These are phyloP conservation scores for Schizosaccharomyces octosporus DNA, from an alignment of 805 yeast species.

Conservation along the genomic window DNA sequence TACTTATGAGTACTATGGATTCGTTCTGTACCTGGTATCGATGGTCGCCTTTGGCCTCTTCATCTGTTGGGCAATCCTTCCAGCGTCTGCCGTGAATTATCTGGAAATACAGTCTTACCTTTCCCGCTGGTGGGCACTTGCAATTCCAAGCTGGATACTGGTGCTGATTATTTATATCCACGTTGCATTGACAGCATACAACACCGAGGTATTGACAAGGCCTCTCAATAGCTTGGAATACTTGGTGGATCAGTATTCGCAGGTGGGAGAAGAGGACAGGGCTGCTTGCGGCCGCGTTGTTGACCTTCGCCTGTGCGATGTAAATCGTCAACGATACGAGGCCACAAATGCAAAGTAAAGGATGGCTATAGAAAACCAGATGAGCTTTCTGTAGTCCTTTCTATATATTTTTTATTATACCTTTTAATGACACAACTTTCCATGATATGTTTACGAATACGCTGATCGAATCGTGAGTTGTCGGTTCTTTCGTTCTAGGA, in stretches of 20 bases:
- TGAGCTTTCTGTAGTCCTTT: background rate
- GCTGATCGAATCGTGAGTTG: too few relatives aligned
- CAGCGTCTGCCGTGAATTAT: slow-evolving; percentile 27
- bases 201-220: slow-evolving; percentile 48
- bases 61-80: slow-evolving; percentile 52
- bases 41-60: slow-evolving; percentile 31
- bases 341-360: background rate
- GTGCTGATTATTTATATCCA: slow-evolving; percentile 52
- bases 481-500: too few relatives aligned
- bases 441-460: too few relatives aligned
- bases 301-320: background rate
- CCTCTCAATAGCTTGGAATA: slow-evolving; percentile 33
- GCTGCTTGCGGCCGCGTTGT: background rate
- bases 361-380: background rate
- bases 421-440: too few relatives aligned
- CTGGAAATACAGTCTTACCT: slow-evolving; percentile 52
- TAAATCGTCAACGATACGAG: background rate
- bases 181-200: slow-evolving; percentile 43
- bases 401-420: background rate
- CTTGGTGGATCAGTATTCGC: slow-evolving; percentile 42
- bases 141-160: slow-evolving; percentile 45
- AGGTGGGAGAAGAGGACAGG: slow-evolving; percentile 14
- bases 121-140: slow-evolving; percentile 75
- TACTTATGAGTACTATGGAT: slow-evolving; percentile 53
- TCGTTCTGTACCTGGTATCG: slow-evolving; percentile 51